These are phyloP conservation scores for Cordyceps javanica DNA, from an alignment of 2,329 filamentous ascomycete genomes.

Conservation along the genomic window DNA sequence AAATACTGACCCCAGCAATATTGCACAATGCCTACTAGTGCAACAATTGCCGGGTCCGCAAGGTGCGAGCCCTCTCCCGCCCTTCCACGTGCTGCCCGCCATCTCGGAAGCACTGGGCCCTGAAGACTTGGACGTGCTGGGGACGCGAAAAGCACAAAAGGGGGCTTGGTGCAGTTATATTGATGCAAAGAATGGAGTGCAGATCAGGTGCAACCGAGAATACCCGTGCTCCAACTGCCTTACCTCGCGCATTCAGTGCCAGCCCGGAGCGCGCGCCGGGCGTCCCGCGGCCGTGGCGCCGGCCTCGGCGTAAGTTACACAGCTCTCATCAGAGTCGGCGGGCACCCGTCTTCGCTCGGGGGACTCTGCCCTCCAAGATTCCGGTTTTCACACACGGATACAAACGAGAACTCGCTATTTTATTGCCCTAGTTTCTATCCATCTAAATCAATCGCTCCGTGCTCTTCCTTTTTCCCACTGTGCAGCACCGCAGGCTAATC, in stretches of 20 bases:
- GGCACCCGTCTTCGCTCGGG: too few relatives aligned
- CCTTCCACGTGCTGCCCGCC: background rate
- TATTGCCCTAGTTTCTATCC: background rate
- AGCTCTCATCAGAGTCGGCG: background rate
- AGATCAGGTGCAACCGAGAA: conserved; percentile 19
- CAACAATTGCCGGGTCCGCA: conserved; percentile 12
- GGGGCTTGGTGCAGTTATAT: background rate
- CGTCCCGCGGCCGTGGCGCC: conserved; percentile 7
- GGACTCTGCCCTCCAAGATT: background rate
- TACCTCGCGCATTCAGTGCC: conserved; percentile 17
- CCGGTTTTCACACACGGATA: background rate
- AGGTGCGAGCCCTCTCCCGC: background rate
- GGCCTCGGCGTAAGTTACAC: background rate
- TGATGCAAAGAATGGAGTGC: background rate
- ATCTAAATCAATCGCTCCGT: background rate
- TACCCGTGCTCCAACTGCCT: conserved; percentile 19
- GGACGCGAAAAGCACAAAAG: too few relatives aligned
- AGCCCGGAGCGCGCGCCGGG: conserved; percentile 12
- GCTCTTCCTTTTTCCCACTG: background rate
- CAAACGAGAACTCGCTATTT: background rate
- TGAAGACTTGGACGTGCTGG: too few relatives aligned
- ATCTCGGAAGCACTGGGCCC: too few relatives aligned
- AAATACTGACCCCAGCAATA: background rate
- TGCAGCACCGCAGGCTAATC: background rate
- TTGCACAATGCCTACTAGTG: background rate